Percentiles rank a stretch among this genome's conserved stretches.
phyloP scores from a whole-genome alignment of 352 stramenopile genomes.

The Phytophthora hibernalis region DNA sequence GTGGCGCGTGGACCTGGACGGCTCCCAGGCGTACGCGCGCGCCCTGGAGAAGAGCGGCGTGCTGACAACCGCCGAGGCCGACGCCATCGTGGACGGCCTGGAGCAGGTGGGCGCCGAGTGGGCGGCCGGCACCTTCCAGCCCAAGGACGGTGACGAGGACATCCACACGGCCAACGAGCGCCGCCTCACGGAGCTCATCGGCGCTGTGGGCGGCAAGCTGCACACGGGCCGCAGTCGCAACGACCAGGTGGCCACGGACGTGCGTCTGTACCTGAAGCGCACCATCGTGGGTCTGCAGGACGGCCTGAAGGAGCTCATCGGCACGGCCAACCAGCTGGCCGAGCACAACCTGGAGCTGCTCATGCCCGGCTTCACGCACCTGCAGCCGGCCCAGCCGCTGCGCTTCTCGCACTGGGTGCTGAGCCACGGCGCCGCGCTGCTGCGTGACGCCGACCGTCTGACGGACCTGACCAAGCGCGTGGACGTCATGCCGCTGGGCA shows the following conservation, averaged over 20 bases:
- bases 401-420: slow-evolving; percentile 99
- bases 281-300: slow-evolving; percentile 68
- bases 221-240: slow-evolving; percentile 97
- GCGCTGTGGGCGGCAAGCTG: slow-evolving; percentile 96
- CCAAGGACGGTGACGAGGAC: slow-evolving; percentile 97
- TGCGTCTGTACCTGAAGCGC: slow-evolving; percentile 94
- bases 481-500: slow-evolving; percentile 97
- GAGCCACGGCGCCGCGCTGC: slow-evolving; percentile 94
- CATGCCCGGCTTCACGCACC: slow-evolving; percentile 99
- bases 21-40: slow-evolving; percentile 96
- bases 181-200: slow-evolving; percentile 97
- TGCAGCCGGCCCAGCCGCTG: slow-evolving; percentile 98
- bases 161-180: slow-evolving; percentile 99
- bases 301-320: slow-evolving; percentile 94
- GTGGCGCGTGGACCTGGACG: slow-evolving; percentile 96
- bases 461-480: slow-evolving; percentile 94
- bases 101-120: slow-evolving; percentile 41
- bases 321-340: slow-evolving; percentile 87
- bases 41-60: slow-evolving; percentile 92
- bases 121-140: slow-evolving; percentile 68
- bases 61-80: slow-evolving; percentile 91
- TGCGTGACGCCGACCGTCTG: slow-evolving; percentile 95
- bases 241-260: slow-evolving; percentile 98
- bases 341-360: slow-evolving; percentile 95
- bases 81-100: slow-evolving; percentile 40